A percentile compares a stretch with the other conserved stretches of the same genome.
phyloP scores from a whole-genome alignment of 176 grass and related monocot species.

The Thinopyrum elongatum region DNA sequence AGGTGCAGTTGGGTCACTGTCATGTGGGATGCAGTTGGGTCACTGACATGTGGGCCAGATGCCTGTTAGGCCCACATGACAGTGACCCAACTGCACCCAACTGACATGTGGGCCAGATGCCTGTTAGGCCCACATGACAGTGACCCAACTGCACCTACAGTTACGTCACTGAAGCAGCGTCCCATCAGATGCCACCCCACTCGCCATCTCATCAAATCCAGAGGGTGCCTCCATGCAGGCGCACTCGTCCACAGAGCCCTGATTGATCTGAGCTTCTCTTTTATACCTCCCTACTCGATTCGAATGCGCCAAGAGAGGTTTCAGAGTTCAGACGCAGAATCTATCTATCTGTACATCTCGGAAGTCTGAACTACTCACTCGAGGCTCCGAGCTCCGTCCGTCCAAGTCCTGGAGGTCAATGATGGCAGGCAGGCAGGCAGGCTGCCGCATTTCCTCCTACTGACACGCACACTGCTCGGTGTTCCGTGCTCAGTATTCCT shows the following conservation, averaged over 20 bases:
- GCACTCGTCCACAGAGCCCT: background rate
- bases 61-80: too few relatives aligned
- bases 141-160: too few relatives aligned
- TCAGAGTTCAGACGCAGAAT: background rate
- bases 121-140: too few relatives aligned
- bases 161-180: too few relatives aligned
- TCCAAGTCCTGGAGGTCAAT: constrained; percentile 8
- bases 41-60: too few relatives aligned
- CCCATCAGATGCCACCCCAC: background rate
- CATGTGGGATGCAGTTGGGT: too few relatives aligned
- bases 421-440: background rate
- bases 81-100: too few relatives aligned
- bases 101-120: too few relatives aligned
- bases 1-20: too few relatives aligned
- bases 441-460: background rate
- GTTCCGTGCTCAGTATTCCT: constrained; percentile 10
- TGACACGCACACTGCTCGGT: background rate
- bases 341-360: background rate
- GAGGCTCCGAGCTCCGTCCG: background rate
- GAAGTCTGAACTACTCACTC: background rate
- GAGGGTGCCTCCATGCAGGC: background rate
- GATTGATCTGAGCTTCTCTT: background rate
- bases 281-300: background rate
- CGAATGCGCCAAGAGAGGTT: background rate
- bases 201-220: background rate